phyloP scores from a whole-genome alignment of 2,329 filamentous ascomycete species.

The Fusarium torulosum region DNA sequence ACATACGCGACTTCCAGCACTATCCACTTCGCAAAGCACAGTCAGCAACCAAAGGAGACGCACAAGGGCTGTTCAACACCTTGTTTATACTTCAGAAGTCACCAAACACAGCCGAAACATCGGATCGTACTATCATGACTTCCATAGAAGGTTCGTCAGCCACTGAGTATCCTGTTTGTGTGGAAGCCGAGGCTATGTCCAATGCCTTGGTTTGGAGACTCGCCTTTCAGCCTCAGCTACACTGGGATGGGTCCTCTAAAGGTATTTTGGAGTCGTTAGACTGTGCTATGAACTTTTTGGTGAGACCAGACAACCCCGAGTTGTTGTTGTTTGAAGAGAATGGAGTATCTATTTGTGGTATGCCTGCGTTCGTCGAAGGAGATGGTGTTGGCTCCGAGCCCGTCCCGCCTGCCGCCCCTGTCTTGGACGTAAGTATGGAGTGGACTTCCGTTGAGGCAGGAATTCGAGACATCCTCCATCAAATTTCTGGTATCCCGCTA shows the following conservation, averaged over 20 bases:
- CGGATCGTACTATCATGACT: conserved; percentile 61
- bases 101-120: conserved; percentile 8
- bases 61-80: conserved; percentile 64
- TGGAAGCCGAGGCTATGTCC: conserved; percentile 78
- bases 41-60: conserved; percentile 53
- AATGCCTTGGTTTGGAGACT: conserved; percentile 75
- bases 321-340: conserved; percentile 66
- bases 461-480: conserved; percentile 63
- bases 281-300: conserved; percentile 66
- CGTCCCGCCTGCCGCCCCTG: background rate
- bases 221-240: conserved; percentile 72
- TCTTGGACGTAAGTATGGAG: background rate
- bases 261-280: conserved; percentile 72
- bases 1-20: conserved; percentile 78
- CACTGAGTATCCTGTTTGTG: conserved; percentile 84
- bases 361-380: conserved; percentile 55
- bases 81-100: conserved; percentile 67
- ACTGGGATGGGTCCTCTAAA: conserved; percentile 60
- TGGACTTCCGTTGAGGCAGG: conserved; percentile 54
- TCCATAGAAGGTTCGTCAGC: conserved; percentile 74
- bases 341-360: conserved; percentile 73
- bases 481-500: conserved; percentile 71
- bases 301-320: conserved; percentile 61
- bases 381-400: conserved; percentile 10
- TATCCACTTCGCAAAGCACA: conserved; percentile 81